phyloP scores from a whole-genome alignment of 768 basidiomycete species.

The Collybiopsis confluens region DNA sequence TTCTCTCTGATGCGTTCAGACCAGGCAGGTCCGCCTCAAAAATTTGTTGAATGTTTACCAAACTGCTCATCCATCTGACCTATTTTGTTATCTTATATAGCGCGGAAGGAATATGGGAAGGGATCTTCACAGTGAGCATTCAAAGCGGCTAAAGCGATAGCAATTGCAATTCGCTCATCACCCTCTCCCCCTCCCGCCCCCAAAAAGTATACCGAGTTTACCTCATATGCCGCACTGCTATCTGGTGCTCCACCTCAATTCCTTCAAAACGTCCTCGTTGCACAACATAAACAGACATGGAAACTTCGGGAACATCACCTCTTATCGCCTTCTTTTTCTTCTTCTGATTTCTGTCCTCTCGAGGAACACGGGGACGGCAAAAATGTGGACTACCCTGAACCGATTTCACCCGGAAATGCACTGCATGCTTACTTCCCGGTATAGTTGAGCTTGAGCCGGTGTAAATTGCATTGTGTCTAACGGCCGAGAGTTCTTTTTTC shows the following conservation, averaged over 20 bases:
- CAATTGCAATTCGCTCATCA: neutral
- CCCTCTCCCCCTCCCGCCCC: neutral
- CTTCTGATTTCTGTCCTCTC: neutral
- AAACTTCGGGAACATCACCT: constrained; percentile 76
- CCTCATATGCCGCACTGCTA: constrained; percentile 75
- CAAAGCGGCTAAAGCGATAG: neutral
- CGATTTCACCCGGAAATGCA: constrained; percentile 53
- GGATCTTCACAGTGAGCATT: constrained; percentile 61
- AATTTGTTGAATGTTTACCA: too few relatives aligned
- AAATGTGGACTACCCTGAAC: neutral
- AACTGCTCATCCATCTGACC: too few relatives aligned
- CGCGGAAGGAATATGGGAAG: constrained; percentile 84
- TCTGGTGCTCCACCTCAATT: constrained; percentile 59
- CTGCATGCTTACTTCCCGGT: constrained; percentile 58
- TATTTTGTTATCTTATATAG: too few relatives aligned
- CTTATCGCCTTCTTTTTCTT: constrained; percentile 10
- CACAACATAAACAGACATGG: constrained; percentile 89
- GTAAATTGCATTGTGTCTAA: too few relatives aligned
- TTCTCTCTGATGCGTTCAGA: constrained; percentile 43
- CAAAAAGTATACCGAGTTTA: constrained; percentile 75
- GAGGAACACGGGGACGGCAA: neutral
- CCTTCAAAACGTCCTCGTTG: constrained; percentile 72
- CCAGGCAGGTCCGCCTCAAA: constrained; percentile 48
- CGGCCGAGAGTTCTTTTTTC: too few relatives aligned
- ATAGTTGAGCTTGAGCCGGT: too few relatives aligned